phyloP scores from a whole-genome alignment of 352 stramenopile species.

The Elongisporangium anandrum region DNA sequence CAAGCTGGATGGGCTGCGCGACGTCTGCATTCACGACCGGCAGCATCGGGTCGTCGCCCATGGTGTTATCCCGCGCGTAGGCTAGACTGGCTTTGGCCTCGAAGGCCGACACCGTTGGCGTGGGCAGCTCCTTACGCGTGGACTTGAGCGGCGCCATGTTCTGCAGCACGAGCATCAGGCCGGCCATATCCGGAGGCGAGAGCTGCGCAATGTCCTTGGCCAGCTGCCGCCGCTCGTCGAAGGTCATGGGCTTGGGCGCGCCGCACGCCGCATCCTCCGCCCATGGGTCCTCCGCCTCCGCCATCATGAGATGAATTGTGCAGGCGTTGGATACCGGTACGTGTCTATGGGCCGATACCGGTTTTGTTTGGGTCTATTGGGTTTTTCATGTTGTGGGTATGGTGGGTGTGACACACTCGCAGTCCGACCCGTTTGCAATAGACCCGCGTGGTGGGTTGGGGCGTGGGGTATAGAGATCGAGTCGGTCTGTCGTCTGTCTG shows the following conservation, averaged over 20 bases:
- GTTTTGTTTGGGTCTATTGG: neutral
- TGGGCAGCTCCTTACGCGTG: constrained; percentile 21
- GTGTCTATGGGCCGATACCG: neutral
- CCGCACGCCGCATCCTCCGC: neutral
- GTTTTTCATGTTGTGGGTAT: neutral
- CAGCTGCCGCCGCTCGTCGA: constrained; percentile 66
- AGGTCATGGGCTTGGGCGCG: constrained; percentile 23
- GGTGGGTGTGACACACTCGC: neutral
- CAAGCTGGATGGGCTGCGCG: constrained; percentile 32
- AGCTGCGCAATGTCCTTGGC: constrained; percentile 66
- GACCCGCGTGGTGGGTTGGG: neutral
- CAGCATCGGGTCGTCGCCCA: constrained; percentile 13
- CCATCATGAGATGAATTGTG: neutral
- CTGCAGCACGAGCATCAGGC: constrained; percentile 54
- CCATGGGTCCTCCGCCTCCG: constrained; percentile 1
- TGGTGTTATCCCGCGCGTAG: constrained; percentile 3
- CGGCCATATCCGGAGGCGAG: constrained; percentile 55
- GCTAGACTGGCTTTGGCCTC: constrained; percentile 8
- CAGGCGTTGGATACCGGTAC: neutral
- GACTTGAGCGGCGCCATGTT: constrained; percentile 11
- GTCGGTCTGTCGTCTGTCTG: neutral
- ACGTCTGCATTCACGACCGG: constrained; percentile 6
- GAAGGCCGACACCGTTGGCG: constrained; percentile 19
- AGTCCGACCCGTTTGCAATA: neutral
- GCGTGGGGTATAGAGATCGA: neutral